Evolutionary conservation across 2,329 filamentous ascomycete genomes (phyloP), one percentile per base, ranked within the genome.

Genomic region (Orbilia quercus): DNA sequence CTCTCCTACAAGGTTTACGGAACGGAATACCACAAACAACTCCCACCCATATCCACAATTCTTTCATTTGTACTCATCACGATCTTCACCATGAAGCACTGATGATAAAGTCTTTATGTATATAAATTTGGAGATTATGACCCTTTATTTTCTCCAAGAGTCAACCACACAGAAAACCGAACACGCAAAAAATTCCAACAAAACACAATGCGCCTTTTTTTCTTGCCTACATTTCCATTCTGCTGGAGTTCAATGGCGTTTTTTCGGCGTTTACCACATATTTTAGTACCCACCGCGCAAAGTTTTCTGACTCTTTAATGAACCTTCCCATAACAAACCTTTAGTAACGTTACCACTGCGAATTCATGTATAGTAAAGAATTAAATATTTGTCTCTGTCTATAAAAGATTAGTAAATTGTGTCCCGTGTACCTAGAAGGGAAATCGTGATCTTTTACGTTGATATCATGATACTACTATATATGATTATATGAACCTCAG

Each of bases 1-100:
- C 44, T 45, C 34, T 9, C 22, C 23, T 31, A 20, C 36, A 25
- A 25, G 1, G 20, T 7, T 31, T 42, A n/a, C 38, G 34, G 28
- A 42, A 44, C 53, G 53, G 53, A 42, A 51, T 51, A 23, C 47
- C 34, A 51, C 50, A 54, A 60, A n/a, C 44, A 20, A 5, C 44
- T 23, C 20, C 48, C 45, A 51, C 55, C n/a, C n/a, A n/a, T 22
- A 53, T 20, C 36, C 28, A 36, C 16, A 31, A 31, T 12, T 11
- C 9, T 70, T 31, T 42, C 40, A 57, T 70, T 57, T 62, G 65
- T 70, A 70, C 38, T 70, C 55, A 62, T 70, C 63, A 67, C 42
- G 53, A 67, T 36, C 53, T 67, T 67, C 63, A 25, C 23, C 18
- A 67, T 18, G 63, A 67, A 67, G 63, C 48, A 1, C 25, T 40